Conservation (phyloP, 164 flowering plant species). For the Akebia trifoliata region DNA sequence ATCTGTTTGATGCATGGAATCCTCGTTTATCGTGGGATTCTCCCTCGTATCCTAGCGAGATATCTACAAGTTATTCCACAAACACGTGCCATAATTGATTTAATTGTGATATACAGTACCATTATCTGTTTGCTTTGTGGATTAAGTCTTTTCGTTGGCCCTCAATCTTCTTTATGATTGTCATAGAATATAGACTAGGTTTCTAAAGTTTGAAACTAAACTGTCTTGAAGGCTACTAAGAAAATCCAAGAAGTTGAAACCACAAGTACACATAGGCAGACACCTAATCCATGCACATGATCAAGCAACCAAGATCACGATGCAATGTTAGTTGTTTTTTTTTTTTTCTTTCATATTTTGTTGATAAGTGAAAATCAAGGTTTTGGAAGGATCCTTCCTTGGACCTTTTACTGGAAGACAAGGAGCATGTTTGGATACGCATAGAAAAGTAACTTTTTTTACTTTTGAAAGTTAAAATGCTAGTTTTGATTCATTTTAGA, state of each 20-base stretch:
- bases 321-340: too few relatives aligned
- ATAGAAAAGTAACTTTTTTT: too few relatives aligned
- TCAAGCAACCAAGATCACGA: too few relatives aligned
- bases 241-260: background rate
- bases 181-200: background rate
- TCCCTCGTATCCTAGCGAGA: conserved; percentile 59
- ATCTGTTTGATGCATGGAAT: conserved; percentile 39
- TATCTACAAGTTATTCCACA: conserved; percentile 55
- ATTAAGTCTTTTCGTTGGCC: background rate
- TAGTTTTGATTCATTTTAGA: too few relatives aligned
- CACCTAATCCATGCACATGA: too few relatives aligned
- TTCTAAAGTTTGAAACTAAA: background rate
- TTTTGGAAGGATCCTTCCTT: conserved; percentile 5
- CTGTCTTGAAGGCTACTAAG: background rate
- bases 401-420: conserved; percentile 10
- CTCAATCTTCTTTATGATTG: too few relatives aligned
- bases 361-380: conserved; percentile 2
- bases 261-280: too few relatives aligned
- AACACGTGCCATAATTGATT: conserved; percentile 49
- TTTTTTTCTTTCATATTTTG: background rate
- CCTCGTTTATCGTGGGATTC: conserved; percentile 63
- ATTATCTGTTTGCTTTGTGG: conserved; percentile 5
- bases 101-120: conserved; percentile 2
- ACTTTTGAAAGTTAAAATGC: too few relatives aligned
- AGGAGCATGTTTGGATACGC: too few relatives aligned